Percentiles rank a stretch among this genome's conserved stretches.
Evolutionary conservation across 2,329 filamentous ascomycete genomes (phyloP).

Genomic region (Cladosporium sp.): DNA sequence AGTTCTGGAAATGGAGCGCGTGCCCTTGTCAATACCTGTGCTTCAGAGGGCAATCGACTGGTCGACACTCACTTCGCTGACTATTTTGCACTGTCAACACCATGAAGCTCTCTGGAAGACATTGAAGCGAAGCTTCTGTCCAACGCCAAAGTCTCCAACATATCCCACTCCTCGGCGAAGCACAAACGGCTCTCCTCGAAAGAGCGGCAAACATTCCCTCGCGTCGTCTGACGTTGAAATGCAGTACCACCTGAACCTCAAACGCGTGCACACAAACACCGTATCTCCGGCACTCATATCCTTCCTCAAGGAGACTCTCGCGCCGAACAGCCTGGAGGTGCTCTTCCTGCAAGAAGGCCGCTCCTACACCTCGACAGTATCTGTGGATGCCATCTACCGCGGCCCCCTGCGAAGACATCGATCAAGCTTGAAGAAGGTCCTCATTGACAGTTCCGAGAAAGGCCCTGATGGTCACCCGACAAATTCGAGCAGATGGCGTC

Average conservation of each 20-base stretch:
- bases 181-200: conserved; percentile 24
- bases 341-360: conserved; percentile 68
- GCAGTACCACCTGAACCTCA: conserved; percentile 60
- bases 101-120: conserved; percentile 71
- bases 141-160: conserved; percentile 29
- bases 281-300: conserved; percentile 62
- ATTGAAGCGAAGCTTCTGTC: conserved; percentile 51
- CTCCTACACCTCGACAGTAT: conserved; percentile 51
- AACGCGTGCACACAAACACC: conserved; percentile 67
- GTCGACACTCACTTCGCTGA: conserved; percentile 63
- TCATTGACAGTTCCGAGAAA: conserved; percentile 65
- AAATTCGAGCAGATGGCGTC: conserved; percentile 49
- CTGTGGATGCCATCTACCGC: conserved; percentile 64
- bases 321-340: conserved; percentile 72
- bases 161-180: conserved; percentile 32
- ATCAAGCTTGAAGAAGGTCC: conserved; percentile 62
- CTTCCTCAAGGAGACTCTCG: conserved; percentile 71
- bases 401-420: conserved; percentile 65
- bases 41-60: conserved; percentile 68
- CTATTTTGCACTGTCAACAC: conserved; percentile 65
- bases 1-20: conserved; percentile 66
- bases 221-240: conserved; percentile 18
- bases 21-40: conserved; percentile 66
- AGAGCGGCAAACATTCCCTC: conserved; percentile 16
- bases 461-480: conserved; percentile 36